phyloP scores from a whole-genome alignment of 108 stramenopile species.

The Discostella stelligeroides region DNA sequence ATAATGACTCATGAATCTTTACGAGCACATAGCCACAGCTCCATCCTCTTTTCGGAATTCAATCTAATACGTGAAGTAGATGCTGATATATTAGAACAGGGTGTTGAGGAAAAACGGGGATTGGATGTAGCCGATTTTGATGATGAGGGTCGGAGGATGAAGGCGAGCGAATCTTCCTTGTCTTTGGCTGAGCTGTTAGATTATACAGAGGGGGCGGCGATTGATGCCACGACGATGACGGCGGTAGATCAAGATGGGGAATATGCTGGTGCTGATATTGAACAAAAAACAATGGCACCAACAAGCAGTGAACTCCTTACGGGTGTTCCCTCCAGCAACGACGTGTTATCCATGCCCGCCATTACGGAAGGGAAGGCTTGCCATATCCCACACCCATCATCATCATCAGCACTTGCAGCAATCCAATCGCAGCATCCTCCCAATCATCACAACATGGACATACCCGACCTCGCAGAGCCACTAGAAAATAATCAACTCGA shows the following conservation, averaged over 20 bases:
- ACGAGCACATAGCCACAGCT: slow-evolving; percentile 1
- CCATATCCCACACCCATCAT: slow-evolving; percentile 11
- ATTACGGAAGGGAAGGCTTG: slow-evolving; percentile 21
- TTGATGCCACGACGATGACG: too few species aligned
- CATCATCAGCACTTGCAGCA: neutral
- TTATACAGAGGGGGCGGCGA: slow-evolving; percentile 3
- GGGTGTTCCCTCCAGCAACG: slow-evolving; percentile 5
- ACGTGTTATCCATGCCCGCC: slow-evolving; percentile 20
- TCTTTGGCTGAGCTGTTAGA: slow-evolving; percentile 13
- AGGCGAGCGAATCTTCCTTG: slow-evolving; percentile 12
- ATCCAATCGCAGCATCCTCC: too few species aligned
- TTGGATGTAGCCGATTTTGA: slow-evolving; percentile 39
- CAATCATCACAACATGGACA: too few species aligned
- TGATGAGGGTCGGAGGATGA: slow-evolving; percentile 27
- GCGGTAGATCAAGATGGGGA: slow-evolving; percentile 1
- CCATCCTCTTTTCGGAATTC: neutral
- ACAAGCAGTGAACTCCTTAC: neutral
- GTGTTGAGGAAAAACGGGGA: slow-evolving; percentile 39
- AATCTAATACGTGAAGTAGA: slow-evolving; percentile 34
- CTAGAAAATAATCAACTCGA: neutral
- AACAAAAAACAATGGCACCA: neutral
- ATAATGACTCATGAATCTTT: too few species aligned
- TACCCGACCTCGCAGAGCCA: neutral
- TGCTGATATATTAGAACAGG: slow-evolving; percentile 49
- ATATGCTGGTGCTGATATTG: slow-evolving; percentile 1